Evolutionary conservation across 805 yeast genomes (phyloP).

Genomic region (Spathaspora girioi): DNA sequence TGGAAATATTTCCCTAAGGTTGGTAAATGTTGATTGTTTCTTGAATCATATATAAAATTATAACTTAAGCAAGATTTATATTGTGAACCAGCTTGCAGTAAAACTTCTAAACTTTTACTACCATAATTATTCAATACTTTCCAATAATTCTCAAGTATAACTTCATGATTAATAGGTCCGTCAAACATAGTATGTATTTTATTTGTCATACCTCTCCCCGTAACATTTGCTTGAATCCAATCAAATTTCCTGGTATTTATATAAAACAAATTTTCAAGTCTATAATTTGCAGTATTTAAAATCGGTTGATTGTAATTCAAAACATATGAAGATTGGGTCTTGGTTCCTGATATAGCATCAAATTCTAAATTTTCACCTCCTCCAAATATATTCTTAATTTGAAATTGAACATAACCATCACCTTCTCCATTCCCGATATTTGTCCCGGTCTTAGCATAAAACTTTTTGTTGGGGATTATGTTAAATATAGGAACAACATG

Average conservation of each 20-base stretch:
- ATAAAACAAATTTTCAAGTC: slow-evolving; percentile 36
- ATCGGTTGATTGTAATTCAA: slow-evolving; percentile 46
- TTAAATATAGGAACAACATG: slow-evolving; percentile 36
- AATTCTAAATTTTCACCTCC: slow-evolving; percentile 52
- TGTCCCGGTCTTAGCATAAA: slow-evolving; percentile 88
- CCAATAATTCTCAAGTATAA: slow-evolving; percentile 44
- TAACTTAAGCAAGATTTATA: slow-evolving; percentile 44
- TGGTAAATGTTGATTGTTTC: slow-evolving; percentile 44
- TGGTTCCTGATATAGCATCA: slow-evolving; percentile 50
- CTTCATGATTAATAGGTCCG: slow-evolving; percentile 42
- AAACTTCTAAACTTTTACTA: slow-evolving; percentile 27
- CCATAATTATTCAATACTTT: slow-evolving; percentile 27
- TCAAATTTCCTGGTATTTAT: slow-evolving; percentile 46
- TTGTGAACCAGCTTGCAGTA: slow-evolving; percentile 42
- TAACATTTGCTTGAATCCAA: slow-evolving; percentile 46
- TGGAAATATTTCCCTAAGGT: slow-evolving; percentile 36
- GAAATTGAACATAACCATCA: slow-evolving; percentile 83
- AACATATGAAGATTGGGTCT: slow-evolving; percentile 48
- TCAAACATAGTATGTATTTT: slow-evolving; percentile 35
- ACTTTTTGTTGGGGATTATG: slow-evolving; percentile 57
- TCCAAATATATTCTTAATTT: slow-evolving; percentile 51
- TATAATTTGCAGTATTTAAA: slow-evolving; percentile 35
- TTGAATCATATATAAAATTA: slow-evolving; percentile 39
- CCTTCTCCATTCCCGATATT: slow-evolving; percentile 97
- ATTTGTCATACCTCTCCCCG: slow-evolving; percentile 39